Evolutionary conservation across 2,329 filamentous ascomycete species (phyloP).

Genomic region (Cercospora sp.): DNA sequence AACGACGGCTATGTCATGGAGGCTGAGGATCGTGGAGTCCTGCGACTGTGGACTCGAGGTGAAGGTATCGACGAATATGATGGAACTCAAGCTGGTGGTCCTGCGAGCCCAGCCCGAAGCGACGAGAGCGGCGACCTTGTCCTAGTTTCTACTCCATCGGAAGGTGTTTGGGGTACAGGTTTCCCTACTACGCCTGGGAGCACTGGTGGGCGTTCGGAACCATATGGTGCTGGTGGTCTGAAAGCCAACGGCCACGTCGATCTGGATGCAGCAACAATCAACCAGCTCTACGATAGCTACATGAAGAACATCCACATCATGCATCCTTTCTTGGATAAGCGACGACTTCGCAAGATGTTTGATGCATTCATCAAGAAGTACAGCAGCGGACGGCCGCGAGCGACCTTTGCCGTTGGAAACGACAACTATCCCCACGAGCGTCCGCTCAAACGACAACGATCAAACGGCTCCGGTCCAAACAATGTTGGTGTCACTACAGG

Average conservation of each 20-base stretch:
- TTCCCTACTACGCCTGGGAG: slow-evolving; percentile 39
- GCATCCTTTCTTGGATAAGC: slow-evolving; percentile 63
- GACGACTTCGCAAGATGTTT: slow-evolving; percentile 54
- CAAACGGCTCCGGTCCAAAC: slow-evolving; percentile 32
- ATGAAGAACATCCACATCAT: slow-evolving; percentile 61
- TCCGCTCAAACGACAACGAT: slow-evolving; percentile 36
- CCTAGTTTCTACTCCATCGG: slow-evolving; percentile 45
- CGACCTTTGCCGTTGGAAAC: slow-evolving; percentile 33
- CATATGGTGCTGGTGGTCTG: slow-evolving; percentile 50
- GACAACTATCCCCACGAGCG: slow-evolving; percentile 29
- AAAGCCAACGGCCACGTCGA: slow-evolving; percentile 56
- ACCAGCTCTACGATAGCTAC: slow-evolving; percentile 56
- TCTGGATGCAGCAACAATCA: slow-evolving; percentile 54
- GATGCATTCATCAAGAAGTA: slow-evolving; percentile 53
- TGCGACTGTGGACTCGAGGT: slow-evolving; percentile 41
- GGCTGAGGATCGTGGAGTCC: slow-evolving; percentile 40
- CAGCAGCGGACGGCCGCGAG: slow-evolving; percentile 38
- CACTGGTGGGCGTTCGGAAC: slow-evolving; percentile 35
- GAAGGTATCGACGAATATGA: slow-evolving; percentile 44
- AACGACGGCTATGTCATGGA: slow-evolving; percentile 41
- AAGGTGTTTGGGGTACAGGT: slow-evolving; percentile 54
- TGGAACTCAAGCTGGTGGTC: slow-evolving; percentile 37
- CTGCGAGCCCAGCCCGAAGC: slow-evolving; percentile 44
- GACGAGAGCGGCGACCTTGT: slow-evolving; percentile 37
- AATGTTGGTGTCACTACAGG: slow-evolving; percentile 12